These are phyloP conservation scores for Podosphaera xanthii DNA, from an alignment of 2,329 filamentous ascomycete genomes.

Conservation along the genomic window DNA sequence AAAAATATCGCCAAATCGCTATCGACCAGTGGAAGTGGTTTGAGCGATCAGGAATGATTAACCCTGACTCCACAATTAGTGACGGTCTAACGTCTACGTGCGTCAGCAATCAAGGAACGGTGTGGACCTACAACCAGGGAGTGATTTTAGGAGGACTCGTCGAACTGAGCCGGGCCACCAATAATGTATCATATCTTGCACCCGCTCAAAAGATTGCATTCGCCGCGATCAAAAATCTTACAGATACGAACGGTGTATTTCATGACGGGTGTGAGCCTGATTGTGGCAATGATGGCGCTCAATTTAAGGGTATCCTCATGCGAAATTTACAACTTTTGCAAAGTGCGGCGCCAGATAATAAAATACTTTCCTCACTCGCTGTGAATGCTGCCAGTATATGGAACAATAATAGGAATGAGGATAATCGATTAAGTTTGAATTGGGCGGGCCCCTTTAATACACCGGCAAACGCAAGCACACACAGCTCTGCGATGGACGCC, in stretches of 20 bases:
- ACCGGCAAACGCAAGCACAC: conserved; percentile 30
- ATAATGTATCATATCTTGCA: conserved; percentile 22
- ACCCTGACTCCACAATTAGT: conserved; percentile 25
- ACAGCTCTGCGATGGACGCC: conserved; percentile 43
- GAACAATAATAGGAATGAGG: conserved; percentile 28
- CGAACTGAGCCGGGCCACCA: conserved; percentile 31
- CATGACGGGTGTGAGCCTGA: conserved; percentile 30
- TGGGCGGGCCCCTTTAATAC: conserved; percentile 39
- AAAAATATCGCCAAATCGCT: conserved; percentile 33
- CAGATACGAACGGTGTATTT: conserved; percentile 25
- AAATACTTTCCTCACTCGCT: conserved; percentile 30
- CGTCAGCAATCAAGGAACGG: conserved; percentile 22
- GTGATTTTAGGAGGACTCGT: conserved; percentile 34
- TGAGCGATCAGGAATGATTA: conserved; percentile 23
- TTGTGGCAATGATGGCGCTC: conserved; percentile 26
- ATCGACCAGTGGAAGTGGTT: conserved; percentile 29
- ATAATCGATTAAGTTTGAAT: conserved; percentile 30
- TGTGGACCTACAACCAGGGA: conserved; percentile 36
- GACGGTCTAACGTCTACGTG: conserved; percentile 27
- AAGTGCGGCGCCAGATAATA: conserved; percentile 22
- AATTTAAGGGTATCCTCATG: conserved; percentile 54
- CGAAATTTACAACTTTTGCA: conserved; percentile 36
- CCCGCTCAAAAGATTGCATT: conserved; percentile 24
- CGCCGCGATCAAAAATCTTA: conserved; percentile 25
- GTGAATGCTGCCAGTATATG: conserved; percentile 46